phyloP scores from a whole-genome alignment of 2,329 filamentous ascomycete species.

The Pezicula rhizophila region DNA sequence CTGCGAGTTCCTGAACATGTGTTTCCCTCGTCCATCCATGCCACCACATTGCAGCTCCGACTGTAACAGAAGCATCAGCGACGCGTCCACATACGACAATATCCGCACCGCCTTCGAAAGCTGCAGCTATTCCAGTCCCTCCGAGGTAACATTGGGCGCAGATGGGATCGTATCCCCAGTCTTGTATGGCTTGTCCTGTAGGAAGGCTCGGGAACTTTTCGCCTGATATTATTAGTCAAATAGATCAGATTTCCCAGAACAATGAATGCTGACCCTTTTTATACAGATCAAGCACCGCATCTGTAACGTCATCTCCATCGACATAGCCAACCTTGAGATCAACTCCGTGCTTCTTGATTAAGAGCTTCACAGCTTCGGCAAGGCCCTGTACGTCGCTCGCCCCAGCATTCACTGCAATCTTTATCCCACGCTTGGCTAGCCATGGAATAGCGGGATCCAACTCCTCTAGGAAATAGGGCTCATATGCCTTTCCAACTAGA shows the following conservation, averaged over 20 bases:
- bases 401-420: constrained; percentile 46
- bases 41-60: constrained; percentile 34
- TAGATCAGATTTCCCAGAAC: too few relatives aligned
- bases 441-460: constrained; percentile 29
- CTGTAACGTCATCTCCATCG: constrained; percentile 35
- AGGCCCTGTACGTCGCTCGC: constrained; percentile 43
- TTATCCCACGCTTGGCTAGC: constrained; percentile 39
- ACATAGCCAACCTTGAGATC: constrained; percentile 38
- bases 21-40: constrained; percentile 30
- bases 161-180: constrained; percentile 15
- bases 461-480: constrained; percentile 31
- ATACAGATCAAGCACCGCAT: constrained; percentile 2
- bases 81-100: constrained; percentile 37
- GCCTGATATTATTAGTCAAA: not conserved
- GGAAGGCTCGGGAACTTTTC: constrained; percentile 32
- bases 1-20: constrained; percentile 31
- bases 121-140: constrained; percentile 31
- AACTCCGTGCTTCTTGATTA: not conserved
- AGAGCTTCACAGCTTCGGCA: constrained; percentile 15
- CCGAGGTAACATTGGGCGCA: constrained; percentile 25
- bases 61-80: constrained; percentile 34
- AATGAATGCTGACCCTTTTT: too few relatives aligned
- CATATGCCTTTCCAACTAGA: constrained; percentile 34
- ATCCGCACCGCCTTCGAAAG: constrained; percentile 33
- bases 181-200: constrained; percentile 7